Percentiles rank a stretch among this genome's conserved stretches.
Conservation (phyloP, 257 asterid genomes). For the Salvia rosmarinus region DNA sequence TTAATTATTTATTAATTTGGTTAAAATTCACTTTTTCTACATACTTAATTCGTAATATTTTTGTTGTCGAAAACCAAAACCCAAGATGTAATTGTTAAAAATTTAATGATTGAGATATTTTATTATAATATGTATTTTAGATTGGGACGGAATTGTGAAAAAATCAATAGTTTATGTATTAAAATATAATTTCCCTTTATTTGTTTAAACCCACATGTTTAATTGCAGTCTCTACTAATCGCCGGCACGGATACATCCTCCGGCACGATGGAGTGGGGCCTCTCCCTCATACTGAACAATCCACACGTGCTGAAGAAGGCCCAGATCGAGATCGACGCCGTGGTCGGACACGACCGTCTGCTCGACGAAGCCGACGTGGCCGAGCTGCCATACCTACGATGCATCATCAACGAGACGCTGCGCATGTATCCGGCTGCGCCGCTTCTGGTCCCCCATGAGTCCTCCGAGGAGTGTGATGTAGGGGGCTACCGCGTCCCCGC, state of each 20-base stretch:
- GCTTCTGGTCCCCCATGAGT: conserved; percentile 61
- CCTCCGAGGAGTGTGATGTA: conserved; percentile 45
- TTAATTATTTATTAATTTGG: no score
- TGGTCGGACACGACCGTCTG: conserved; percentile 44
- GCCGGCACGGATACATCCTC: conserved; percentile 73
- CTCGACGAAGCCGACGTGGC: conserved; percentile 50
- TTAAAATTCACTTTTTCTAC: no score
- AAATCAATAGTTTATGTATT: no score
- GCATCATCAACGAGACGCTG: conserved; percentile 56
- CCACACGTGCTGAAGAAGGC: conserved; percentile 56
- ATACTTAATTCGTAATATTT: no score
- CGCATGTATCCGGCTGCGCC: conserved; percentile 69
- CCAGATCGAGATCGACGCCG: conserved; percentile 51
- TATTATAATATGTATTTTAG: no score
- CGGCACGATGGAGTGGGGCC: conserved; percentile 71
- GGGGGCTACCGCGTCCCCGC: conserved; percentile 59
- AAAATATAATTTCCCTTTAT: no score
- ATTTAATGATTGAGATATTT: no score
- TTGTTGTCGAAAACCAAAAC: no score
- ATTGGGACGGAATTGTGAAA: no score
- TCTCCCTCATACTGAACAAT: conserved; percentile 55
- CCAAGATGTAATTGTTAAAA: no score
- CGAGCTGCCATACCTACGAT: conserved; percentile 52
- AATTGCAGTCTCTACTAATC: conserved; percentile 30
- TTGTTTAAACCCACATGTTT: no score